phyloP scores from a whole-genome alignment of 139 green algal genomes.

The Chloropicon primus region DNA sequence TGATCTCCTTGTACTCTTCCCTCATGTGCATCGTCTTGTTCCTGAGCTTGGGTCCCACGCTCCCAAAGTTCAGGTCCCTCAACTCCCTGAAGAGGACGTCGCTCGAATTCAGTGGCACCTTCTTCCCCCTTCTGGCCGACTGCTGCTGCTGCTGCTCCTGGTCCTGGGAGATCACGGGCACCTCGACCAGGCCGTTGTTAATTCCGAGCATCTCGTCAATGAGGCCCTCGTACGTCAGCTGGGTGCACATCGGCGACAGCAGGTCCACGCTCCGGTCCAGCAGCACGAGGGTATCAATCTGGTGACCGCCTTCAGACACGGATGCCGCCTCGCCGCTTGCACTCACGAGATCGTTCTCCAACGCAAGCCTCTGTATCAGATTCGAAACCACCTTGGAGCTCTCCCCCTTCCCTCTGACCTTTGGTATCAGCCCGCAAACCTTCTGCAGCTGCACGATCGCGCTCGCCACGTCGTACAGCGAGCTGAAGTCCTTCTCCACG shows the following conservation, averaged over 20 bases:
- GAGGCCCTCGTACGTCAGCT: slow-evolving; percentile 92
- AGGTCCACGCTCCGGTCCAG: slow-evolving; percentile 74
- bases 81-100: slow-evolving; percentile 49
- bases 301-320: slow-evolving; percentile 1
- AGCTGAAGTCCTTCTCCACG: slow-evolving; percentile 52
- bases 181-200: slow-evolving; percentile 8
- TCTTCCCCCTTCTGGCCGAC: slow-evolving; percentile 13
- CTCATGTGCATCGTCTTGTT: slow-evolving; percentile 25
- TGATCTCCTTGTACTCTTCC: slow-evolving; percentile 24
- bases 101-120: slow-evolving; percentile 28
- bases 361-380: slow-evolving; percentile 50
- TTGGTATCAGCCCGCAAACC: slow-evolving; percentile 43
- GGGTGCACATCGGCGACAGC: slow-evolving; percentile 76
- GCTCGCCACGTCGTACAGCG: slow-evolving; percentile 47
- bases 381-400: slow-evolving; percentile 46
- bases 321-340: slow-evolving; percentile 5
- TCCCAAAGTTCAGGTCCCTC: slow-evolving; percentile 37
- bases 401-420: slow-evolving; percentile 60
- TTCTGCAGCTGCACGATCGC: slow-evolving; percentile 62
- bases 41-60: slow-evolving; percentile 19
- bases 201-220: slow-evolving; percentile 70
- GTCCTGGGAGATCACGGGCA: not conserved
- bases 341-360: slow-evolving; percentile 33
- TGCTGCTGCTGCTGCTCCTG: not conserved
- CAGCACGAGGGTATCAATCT: slow-evolving; percentile 47